A percentile compares a stretch with the other conserved stretches of the same genome.
phyloP scores from a whole-genome alignment of 192 early-diverging fungal species.

The Coemansia sp. region DNA sequence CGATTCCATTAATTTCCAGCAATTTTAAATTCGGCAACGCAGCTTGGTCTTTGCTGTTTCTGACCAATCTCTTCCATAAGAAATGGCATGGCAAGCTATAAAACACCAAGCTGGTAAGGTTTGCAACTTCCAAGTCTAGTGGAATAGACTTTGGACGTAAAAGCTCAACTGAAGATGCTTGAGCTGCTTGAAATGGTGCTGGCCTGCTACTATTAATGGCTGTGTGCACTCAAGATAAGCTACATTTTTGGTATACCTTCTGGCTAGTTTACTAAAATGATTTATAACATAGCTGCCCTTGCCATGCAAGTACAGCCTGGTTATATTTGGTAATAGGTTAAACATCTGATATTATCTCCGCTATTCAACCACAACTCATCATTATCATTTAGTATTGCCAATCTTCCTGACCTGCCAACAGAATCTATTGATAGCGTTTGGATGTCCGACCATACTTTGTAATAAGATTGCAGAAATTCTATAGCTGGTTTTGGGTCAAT shows the following conservation, averaged over 20 bases:
- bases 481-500: neutral
- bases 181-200: conserved; percentile 1
- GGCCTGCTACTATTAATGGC: neutral
- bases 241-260: neutral
- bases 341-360: neutral
- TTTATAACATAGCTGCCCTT: neutral
- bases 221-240: neutral
- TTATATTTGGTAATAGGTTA: neutral
- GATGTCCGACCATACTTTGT: neutral
- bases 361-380: neutral
- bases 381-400: neutral
- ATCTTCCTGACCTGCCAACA: too few relatives aligned
- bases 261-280: neutral
- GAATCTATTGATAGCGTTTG: neutral
- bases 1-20: neutral
- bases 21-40: neutral
- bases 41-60: neutral
- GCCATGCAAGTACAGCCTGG: neutral
- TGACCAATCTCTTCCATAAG: neutral
- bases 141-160: neutral
- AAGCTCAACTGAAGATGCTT: neutral
- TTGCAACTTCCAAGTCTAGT: neutral
- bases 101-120: neutral
- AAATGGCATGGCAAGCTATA: neutral
- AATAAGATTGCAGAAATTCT: neutral